These are phyloP conservation scores for Cyberlindnera subsufficiens DNA, from an alignment of 805 yeast genomes.

Conservation along the genomic window DNA sequence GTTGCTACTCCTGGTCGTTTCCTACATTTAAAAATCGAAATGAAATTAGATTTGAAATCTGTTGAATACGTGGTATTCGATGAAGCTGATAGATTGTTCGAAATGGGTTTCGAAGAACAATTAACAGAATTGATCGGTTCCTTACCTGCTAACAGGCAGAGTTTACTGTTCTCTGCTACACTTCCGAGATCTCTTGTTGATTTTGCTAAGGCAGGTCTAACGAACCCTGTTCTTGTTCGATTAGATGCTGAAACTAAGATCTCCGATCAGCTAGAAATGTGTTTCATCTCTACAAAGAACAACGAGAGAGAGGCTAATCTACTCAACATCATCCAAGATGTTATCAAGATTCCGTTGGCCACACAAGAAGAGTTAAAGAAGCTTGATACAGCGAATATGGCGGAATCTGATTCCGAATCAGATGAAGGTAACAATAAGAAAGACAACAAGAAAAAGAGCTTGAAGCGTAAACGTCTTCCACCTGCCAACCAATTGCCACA, in stretches of 20 bases:
- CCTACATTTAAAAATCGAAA: conserved; percentile 90
- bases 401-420: conserved; percentile 43
- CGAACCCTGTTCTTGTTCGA: conserved; percentile 87
- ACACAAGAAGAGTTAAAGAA: conserved; percentile 59
- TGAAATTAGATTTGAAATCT: conserved; percentile 77
- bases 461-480: conserved; percentile 55
- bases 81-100: conserved; percentile 95
- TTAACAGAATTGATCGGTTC: conserved; percentile 82
- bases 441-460: conserved; percentile 29
- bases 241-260: conserved; percentile 89
- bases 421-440: conserved; percentile 33
- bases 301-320: conserved; percentile 89
- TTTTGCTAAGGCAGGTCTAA: conserved; percentile 94
- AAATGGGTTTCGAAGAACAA: conserved; percentile 94
- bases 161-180: conserved; percentile 90
- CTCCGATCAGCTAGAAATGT: conserved; percentile 87
- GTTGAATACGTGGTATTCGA: conserved; percentile 92
- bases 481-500: conserved; percentile 83
- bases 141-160: conserved; percentile 78
- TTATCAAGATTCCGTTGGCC: conserved; percentile 79
- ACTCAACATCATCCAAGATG: conserved; percentile 69
- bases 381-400: conserved; percentile 37
- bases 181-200: conserved; percentile 89
- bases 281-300: conserved; percentile 72
- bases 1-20: conserved; percentile 98